Percentiles rank a stretch among this genome's conserved stretches.
Conservation (phyloP, 139 green algal genomes). For the Closterium sp. region DNA sequence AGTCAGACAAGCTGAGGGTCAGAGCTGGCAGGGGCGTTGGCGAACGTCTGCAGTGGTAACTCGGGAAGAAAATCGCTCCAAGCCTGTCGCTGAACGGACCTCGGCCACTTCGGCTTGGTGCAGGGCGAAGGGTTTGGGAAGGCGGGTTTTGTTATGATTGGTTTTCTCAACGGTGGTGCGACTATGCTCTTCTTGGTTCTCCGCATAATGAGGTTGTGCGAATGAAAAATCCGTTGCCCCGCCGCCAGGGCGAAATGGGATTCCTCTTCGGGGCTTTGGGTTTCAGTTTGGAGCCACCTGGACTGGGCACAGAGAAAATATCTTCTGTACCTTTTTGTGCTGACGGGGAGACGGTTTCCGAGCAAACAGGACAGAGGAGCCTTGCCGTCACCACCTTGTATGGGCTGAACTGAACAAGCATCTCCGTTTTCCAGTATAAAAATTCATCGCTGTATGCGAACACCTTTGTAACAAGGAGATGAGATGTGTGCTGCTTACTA, state of each 20-base stretch:
- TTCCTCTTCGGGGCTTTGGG: background rate
- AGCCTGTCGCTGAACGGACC: background rate
- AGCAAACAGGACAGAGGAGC: background rate
- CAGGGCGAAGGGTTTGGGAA: background rate
- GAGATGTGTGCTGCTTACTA: no score
- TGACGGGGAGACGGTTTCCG: background rate
- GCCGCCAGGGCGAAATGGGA: background rate
- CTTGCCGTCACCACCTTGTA: background rate
- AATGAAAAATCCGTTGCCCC: background rate
- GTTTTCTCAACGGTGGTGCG: background rate
- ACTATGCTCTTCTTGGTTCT: background rate
- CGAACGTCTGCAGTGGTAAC: background rate
- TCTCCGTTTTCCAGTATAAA: background rate
- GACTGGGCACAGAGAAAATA: background rate
- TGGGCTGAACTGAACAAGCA: background rate
- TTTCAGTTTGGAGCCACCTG: background rate
- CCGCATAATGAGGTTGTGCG: background rate
- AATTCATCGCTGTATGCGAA: no score
- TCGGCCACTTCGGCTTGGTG: no score
- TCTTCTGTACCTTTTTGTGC: background rate
- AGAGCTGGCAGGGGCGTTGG: background rate
- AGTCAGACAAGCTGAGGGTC: background rate
- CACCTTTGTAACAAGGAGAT: no score
- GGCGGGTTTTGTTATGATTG: background rate
- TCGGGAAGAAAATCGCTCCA: background rate